Percentiles rank a stretch among this genome's conserved stretches.
Evolutionary conservation across 345 rosid species (phyloP).

Genomic region (Eucalyptus regnans): DNA sequence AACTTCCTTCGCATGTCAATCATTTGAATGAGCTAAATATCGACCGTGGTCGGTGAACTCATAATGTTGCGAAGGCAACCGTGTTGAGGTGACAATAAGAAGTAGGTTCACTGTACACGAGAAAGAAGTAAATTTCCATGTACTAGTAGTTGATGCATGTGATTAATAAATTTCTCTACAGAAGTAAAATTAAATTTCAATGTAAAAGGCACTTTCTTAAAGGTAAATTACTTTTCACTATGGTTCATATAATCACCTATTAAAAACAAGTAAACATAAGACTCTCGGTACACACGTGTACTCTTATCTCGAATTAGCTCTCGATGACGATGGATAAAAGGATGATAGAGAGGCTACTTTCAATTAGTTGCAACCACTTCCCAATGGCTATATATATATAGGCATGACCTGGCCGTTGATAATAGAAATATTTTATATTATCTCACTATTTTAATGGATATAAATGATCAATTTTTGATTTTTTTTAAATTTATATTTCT

Average conservation of each 20-base stretch:
- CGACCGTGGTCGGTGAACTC: fast-evolving
- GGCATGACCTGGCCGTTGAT: fast-evolving
- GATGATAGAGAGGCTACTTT: background rate
- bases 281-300: background rate
- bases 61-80: background rate
- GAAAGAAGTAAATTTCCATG: background rate
- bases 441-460: background rate
- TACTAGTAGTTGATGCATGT: background rate
- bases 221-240: background rate
- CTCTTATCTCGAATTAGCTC: background rate
- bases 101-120: background rate
- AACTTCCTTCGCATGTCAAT: background rate
- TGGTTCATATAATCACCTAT: background rate
- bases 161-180: background rate
- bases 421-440: no score
- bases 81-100: background rate
- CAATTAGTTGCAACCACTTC: background rate
- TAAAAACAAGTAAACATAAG: background rate
- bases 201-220: background rate
- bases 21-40: background rate
- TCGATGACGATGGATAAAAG: background rate
- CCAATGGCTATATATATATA: background rate
- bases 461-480: no score
- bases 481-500: no score
- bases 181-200: background rate